Conservation (phyloP, 805 yeast species). For the Nakazawaea wyomingensis region DNA sequence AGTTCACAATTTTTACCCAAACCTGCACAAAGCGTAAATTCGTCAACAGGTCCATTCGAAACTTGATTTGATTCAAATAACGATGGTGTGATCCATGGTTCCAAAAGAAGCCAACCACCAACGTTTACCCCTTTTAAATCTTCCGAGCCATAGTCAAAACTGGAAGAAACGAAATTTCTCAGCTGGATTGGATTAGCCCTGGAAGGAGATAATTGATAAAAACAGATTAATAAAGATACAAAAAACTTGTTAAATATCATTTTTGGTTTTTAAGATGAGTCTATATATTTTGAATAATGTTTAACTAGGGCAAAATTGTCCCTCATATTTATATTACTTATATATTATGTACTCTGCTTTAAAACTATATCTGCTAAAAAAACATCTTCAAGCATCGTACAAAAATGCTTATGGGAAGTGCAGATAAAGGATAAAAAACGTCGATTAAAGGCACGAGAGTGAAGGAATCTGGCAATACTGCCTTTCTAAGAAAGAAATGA, state of each 20-base stretch:
- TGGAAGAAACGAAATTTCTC: neutral
- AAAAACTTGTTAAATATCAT: neutral
- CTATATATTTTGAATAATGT: neutral
- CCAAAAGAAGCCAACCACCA: slow-evolving; percentile 75
- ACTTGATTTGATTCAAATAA: slow-evolving; percentile 39
- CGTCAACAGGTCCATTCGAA: slow-evolving; percentile 50
- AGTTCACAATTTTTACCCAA: slow-evolving; percentile 38
- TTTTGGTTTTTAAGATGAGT: neutral
- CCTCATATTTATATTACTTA: no score
- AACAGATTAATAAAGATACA: neutral
- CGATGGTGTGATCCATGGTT: slow-evolving; percentile 67
- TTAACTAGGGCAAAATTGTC: no score
- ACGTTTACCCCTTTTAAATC: slow-evolving; percentile 41
- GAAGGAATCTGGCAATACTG: no score
- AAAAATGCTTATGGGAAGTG: neutral
- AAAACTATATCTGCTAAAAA: no score
- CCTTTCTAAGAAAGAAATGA: no score
- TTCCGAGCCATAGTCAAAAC: slow-evolving; percentile 2
- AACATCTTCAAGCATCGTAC: no score
- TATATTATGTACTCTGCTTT: neutral
- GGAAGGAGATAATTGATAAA: neutral
- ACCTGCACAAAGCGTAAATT: slow-evolving; percentile 44
- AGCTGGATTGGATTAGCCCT: neutral
- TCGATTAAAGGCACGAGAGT: neutral
- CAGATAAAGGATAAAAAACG: neutral